Percentiles rank a stretch among this genome's conserved stretches.
phyloP scores from a whole-genome alignment of 371 early-diverging fungal genomes.

The Modicella reniformis region DNA sequence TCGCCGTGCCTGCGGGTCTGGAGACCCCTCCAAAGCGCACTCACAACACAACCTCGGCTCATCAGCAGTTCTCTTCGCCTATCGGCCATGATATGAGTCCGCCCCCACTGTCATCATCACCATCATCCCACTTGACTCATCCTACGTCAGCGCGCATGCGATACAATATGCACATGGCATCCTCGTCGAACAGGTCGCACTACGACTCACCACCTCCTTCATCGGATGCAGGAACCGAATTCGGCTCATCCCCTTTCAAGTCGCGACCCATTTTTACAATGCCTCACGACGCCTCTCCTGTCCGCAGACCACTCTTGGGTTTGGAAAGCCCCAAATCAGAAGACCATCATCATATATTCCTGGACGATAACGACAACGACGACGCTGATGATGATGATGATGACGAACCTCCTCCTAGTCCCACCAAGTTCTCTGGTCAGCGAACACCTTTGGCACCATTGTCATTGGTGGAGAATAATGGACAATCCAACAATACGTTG shows the following conservation, averaged over 20 bases:
- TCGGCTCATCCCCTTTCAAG: conserved; percentile 29
- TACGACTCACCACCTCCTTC: conserved; percentile 42
- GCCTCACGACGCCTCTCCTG: conserved; percentile 20
- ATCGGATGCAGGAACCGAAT: conserved; percentile 38
- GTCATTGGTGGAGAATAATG: conserved; percentile 25
- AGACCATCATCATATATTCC: conserved; percentile 25
- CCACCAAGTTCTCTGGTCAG: conserved; percentile 20
- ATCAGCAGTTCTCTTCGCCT: conserved; percentile 42
- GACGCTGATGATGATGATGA: no score
- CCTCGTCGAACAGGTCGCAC: conserved; percentile 19
- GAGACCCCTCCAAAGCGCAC: conserved; percentile 36
- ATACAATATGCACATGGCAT: conserved; percentile 38
- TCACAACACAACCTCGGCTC: neutral
- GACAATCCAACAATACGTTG: conserved; percentile 1
- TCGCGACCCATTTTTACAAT: conserved; percentile 28
- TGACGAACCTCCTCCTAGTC: conserved; percentile 7
- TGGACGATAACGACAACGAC: no score
- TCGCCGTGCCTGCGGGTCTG: conserved; percentile 10
- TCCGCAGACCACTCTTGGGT: conserved; percentile 14
- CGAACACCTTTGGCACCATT: conserved; percentile 30
- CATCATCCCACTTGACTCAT: conserved; percentile 26
- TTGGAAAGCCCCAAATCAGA: conserved; percentile 27
- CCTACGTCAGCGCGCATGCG: conserved; percentile 48
- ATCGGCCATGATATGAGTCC: conserved; percentile 17
- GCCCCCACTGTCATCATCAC: neutral